phyloP scores from a whole-genome alignment of 352 stramenopile genomes.

The Pythium diclinum region DNA sequence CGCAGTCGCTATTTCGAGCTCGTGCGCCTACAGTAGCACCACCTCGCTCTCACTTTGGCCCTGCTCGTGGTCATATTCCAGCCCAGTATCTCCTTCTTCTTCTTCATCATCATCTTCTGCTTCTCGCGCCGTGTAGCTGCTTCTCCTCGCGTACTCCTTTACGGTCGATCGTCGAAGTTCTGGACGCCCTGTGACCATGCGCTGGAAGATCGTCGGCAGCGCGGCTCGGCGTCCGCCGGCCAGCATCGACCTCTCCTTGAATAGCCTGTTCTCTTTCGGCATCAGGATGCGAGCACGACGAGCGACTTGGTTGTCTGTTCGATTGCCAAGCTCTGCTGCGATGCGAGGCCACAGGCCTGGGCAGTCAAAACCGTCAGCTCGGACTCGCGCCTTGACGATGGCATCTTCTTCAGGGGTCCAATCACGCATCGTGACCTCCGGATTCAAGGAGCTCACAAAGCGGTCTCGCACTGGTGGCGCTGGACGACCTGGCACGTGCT shows the following conservation, averaged over 20 bases:
- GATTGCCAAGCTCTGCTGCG: constrained; percentile 25
- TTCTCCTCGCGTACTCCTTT: constrained; percentile 13
- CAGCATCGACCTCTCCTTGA: constrained; percentile 11
- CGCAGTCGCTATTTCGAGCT: neutral
- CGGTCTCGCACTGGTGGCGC: constrained; percentile 58
- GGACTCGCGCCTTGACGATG: constrained; percentile 34
- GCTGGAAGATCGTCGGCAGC: constrained; percentile 26
- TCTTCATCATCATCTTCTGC: neutral
- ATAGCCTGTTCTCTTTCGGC: constrained; percentile 16
- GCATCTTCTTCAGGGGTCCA: constrained; percentile 58
- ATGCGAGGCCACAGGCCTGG: constrained; percentile 25
- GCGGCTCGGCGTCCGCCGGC: neutral
- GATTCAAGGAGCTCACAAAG: constrained; percentile 67
- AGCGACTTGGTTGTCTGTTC: constrained; percentile 30
- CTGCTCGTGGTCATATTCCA: neutral
- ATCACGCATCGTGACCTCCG: constrained; percentile 53
- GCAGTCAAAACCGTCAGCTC: constrained; percentile 17
- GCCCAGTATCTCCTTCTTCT: neutral
- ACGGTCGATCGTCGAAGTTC: neutral
- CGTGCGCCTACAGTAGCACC: neutral
- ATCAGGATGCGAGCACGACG: constrained; percentile 17
- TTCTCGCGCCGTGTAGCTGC: constrained; percentile 21
- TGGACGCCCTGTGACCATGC: constrained; percentile 6
- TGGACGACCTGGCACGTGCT: constrained; percentile 54
- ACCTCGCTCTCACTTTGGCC: neutral